Evolutionary conservation across 2,329 filamentous ascomycete species (phyloP), one percentile per base, ranked within the genome.

Genomic region (Knufia fluminis): DNA sequence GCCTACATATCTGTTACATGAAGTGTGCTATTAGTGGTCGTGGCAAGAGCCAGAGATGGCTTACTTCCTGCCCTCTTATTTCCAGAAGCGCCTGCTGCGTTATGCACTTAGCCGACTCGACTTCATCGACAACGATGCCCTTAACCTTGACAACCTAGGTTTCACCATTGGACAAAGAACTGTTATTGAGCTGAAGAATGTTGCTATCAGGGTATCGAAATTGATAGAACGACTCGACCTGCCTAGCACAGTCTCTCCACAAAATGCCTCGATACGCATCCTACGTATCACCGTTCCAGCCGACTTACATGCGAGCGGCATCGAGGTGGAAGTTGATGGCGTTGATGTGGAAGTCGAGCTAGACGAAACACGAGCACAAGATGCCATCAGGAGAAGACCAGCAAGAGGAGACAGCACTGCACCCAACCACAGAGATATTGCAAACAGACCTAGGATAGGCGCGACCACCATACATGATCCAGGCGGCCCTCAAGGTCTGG

Each of bases 81-180:
- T 94, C 74, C 86, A 90, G 70, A 94, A 92, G 76, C 82, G 85
- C 66, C 76, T 97, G 60, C 77, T 97, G 57, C 83, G 87, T 58
- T 95, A 92, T 71, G 87, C 83, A 44, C 73, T 98, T 36, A 84
- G 85, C 20, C 82, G 83, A 51, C 75, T 95, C 52, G 89, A 94
- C 59, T 75, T 96, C 49, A 79, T 98, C 52, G 92, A 97, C 62
- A 85, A 87, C 50, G 85, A 94, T 62, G 83, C 85, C 10, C 72
- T 96, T 57, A 86, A 96, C 61, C 76, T 92, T 54, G 88, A 92
- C 56, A 87, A 88, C 58, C 71, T 97, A 55, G 88, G 94, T 59
- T 79, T 96, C 58, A 82, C 82, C 40, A 79, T 87, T 68, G 92
- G 92, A 28, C 82, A 83, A 65, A 83, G 83, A 57, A 92, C 84